These are phyloP conservation scores for Aristolochia fimbriata DNA, from an alignment of 164 flowering plant genomes.

Conservation along the genomic window DNA sequence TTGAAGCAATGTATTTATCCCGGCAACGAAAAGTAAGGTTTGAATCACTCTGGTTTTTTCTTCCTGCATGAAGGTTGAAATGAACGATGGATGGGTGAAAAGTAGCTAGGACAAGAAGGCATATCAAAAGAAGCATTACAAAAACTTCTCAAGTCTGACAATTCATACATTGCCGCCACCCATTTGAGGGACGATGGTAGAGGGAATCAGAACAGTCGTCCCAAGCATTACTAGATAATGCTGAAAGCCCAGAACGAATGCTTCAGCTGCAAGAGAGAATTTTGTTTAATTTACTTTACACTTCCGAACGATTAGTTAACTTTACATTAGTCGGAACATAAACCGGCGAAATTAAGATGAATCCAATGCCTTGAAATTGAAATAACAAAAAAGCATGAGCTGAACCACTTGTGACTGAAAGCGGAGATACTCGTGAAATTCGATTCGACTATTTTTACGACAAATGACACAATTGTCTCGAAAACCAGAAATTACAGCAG, in stretches of 20 bases:
- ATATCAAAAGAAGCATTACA: neutral
- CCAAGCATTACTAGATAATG: slow-evolving; percentile 63
- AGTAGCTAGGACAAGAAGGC: neutral
- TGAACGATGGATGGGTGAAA: neutral
- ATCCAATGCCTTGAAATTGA: neutral
- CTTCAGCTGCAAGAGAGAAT: slow-evolving; percentile 33
- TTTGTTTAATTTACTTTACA: neutral
- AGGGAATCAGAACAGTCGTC: slow-evolving; percentile 48
- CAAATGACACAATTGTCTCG: no score
- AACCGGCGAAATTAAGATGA: neutral
- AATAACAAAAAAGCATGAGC: no score
- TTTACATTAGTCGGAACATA: neutral
- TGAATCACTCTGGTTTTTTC: slow-evolving; percentile 93
- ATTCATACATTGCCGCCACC: slow-evolving; percentile 46
- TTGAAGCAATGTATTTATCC: slow-evolving; percentile 80
- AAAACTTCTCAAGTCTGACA: neutral
- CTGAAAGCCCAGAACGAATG: slow-evolving; percentile 52
- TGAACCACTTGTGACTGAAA: no score
- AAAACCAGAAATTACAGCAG: no score
- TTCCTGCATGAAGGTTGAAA: slow-evolving; percentile 31
- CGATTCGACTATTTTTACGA: no score
- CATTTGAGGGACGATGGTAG: slow-evolving; percentile 54
- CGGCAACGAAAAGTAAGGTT: slow-evolving; percentile 90
- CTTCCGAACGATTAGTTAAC: neutral
- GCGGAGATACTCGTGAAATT: no score